Conservation (phyloP, 345 rosid species). For the Linum tenue region DNA sequence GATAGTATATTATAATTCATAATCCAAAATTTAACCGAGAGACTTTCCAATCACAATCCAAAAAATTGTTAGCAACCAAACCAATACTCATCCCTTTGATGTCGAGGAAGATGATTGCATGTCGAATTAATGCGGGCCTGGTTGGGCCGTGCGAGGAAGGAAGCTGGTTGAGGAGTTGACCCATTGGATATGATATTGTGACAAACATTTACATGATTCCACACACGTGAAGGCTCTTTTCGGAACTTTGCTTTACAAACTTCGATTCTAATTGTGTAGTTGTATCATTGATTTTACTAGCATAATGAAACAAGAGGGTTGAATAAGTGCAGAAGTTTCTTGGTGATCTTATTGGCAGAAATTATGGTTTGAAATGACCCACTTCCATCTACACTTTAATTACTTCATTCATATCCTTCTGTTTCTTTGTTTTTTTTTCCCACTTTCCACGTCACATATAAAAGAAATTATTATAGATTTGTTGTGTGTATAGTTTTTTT, state of each 20-base stretch:
- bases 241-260: not conserved
- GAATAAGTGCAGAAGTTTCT: not conserved
- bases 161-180: not conserved
- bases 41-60: no score
- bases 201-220: not conserved
- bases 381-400: not conserved
- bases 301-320: not conserved
- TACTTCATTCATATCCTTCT: no score
- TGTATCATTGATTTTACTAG: not conserved
- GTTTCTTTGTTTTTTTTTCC: no score
- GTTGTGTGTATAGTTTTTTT: no score
- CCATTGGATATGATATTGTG: not conserved
- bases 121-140: not conserved
- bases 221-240: not conserved
- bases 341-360: not conserved
- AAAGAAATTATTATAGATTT: no score
- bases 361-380: not conserved
- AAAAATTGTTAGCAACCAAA: no score
- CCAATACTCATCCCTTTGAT: no score
- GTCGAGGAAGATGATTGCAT: not conserved
- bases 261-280: not conserved
- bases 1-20: no score
- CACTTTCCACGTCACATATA: no score
- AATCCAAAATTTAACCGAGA: no score
- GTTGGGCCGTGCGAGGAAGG: not conserved